Evolutionary conservation across 176 grass and related monocot species (phyloP).

Genomic region (Canna indica): DNA sequence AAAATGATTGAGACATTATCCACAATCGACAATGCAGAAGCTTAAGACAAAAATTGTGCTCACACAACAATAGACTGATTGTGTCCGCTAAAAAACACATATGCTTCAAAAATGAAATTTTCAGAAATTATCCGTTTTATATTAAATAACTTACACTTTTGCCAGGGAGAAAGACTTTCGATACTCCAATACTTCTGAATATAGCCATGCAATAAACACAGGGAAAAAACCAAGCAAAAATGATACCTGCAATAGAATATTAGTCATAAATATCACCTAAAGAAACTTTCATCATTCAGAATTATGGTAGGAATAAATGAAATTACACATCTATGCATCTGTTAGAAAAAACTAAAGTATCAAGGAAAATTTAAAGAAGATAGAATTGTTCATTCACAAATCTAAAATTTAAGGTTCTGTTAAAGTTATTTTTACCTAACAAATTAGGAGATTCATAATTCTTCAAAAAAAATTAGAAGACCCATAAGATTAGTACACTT

Average conservation of each 20-base stretch:
- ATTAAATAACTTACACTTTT: constrained; percentile 51
- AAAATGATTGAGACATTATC: neutral
- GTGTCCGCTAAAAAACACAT: neutral
- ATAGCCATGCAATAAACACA: constrained; percentile 55
- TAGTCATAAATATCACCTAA: too few relatives aligned
- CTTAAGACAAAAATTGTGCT: neutral
- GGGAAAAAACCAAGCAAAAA: constrained; percentile 64
- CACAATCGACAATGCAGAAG: neutral
- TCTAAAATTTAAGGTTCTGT: too few relatives aligned
- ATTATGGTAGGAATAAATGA: neutral
- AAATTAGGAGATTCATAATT: too few relatives aligned
- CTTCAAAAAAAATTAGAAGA: too few relatives aligned
- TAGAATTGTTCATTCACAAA: too few relatives aligned
- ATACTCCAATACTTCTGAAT: constrained; percentile 57
- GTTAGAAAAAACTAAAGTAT: too few relatives aligned
- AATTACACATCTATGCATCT: neutral
- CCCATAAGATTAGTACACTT: too few relatives aligned
- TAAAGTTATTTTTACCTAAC: too few relatives aligned
- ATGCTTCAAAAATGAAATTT: neutral
- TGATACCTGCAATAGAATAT: constrained; percentile 36
- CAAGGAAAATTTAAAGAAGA: too few relatives aligned
- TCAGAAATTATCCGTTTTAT: neutral
- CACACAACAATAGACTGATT: neutral
- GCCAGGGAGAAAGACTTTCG: constrained; percentile 29
- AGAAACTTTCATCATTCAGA: neutral